These are phyloP conservation scores for Trichosporon asahii DNA, from an alignment of 1,284 basidiomycete species.

Conservation along the genomic window DNA sequence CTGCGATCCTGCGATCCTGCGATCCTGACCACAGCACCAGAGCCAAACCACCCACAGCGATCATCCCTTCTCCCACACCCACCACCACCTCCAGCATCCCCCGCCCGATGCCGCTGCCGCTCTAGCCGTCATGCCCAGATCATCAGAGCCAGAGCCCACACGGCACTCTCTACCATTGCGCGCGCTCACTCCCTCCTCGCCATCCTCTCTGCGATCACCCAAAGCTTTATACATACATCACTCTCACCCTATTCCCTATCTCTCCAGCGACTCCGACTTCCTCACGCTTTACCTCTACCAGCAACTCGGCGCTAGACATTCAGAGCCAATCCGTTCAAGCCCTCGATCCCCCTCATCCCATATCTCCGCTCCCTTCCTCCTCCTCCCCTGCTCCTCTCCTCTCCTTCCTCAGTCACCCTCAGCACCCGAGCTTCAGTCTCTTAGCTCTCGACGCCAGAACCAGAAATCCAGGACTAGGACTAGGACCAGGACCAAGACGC, in stretches of 20 bases:
- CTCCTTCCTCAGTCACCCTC: background rate
- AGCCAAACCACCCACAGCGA: constrained; percentile 4
- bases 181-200: background rate
- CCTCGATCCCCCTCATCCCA: background rate
- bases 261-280: background rate
- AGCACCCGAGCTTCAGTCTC: background rate
- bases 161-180: background rate
- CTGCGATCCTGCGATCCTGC: too few species aligned
- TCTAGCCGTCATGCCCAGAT: background rate
- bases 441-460: background rate
- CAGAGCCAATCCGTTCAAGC: background rate
- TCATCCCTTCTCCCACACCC: too few species aligned
- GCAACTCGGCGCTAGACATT: constrained; percentile 1
- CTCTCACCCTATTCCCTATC: background rate
- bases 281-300: background rate
- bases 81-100: background rate
- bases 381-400: background rate
- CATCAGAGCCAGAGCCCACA: background rate
- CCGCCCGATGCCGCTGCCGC: background rate
- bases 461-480: constrained; percentile 4
- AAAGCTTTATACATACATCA: constrained; percentile 4
- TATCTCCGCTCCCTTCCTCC: constrained; percentile 4
- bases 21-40: background rate
- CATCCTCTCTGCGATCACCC: background rate
- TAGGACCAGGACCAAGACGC: background rate